Evolutionary conservation across 73 alveolate genomes (phyloP).

Genomic region (Stentor roeselii): DNA sequence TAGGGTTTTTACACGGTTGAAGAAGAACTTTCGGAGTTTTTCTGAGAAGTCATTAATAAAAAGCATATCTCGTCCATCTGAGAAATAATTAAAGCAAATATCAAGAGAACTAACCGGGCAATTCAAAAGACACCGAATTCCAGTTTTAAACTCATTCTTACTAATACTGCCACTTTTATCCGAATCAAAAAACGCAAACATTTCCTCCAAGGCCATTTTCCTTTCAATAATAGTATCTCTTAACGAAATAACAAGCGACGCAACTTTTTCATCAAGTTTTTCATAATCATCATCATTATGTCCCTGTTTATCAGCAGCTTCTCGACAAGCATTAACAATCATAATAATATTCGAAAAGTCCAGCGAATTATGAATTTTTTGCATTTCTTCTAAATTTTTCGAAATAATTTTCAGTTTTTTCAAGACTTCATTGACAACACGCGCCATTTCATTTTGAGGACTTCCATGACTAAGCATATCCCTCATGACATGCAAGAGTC

Average conservation of each 20-base stretch:
- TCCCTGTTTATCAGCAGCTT: neutral
- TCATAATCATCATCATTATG: neutral
- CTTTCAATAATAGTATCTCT: slow-evolving; percentile 3
- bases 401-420: neutral
- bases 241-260: neutral
- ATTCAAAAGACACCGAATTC: neutral
- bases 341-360: slow-evolving; percentile 10
- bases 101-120: neutral
- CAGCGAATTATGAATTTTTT: neutral
- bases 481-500: neutral
- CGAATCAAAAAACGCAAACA: neutral
- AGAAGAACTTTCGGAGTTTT: neutral
- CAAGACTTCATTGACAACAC: neutral
- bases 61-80: neutral
- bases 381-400: neutral
- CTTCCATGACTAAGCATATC: neutral
- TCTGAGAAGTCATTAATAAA: neutral
- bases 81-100: neutral
- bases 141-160: neutral
- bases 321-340: neutral
- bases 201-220: slow-evolving; percentile 13
- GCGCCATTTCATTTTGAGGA: neutral
- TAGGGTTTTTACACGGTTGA: neutral
- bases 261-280: neutral
- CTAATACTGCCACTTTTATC: slow-evolving; percentile 7